Conservation (phyloP, 2,329 filamentous ascomycete species). For the Aspergillus pseudonomiae region DNA sequence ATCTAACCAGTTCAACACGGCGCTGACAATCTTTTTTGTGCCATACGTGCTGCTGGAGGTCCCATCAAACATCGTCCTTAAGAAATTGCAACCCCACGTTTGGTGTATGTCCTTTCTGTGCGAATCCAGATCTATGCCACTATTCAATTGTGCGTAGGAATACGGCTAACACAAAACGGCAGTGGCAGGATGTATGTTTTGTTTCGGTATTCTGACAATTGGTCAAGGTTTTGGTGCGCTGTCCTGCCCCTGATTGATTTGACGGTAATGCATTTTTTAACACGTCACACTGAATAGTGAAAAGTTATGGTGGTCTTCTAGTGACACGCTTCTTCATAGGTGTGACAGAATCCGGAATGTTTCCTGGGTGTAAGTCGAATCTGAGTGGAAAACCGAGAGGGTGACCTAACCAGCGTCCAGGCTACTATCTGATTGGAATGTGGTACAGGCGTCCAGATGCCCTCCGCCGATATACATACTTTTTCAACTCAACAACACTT, state of each 20-base stretch:
- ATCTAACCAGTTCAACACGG: conserved; percentile 67
- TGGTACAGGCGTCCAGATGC: conserved; percentile 81
- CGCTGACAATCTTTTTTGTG: conserved; percentile 76
- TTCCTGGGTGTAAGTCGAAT: conserved; percentile 61
- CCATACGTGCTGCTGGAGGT: conserved; percentile 68
- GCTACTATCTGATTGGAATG: conserved; percentile 72
- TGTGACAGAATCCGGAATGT: conserved; percentile 71
- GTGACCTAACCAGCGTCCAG: conserved; percentile 17
- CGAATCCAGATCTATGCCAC: not conserved
- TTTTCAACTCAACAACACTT: conserved; percentile 71
- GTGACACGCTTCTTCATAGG: conserved; percentile 80
- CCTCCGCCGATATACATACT: conserved; percentile 84
- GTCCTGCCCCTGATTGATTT: not conserved
- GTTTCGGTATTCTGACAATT: conserved; percentile 75
- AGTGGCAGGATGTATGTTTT: conserved; percentile 78
- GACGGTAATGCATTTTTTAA: not conserved
- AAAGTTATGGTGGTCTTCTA: conserved; percentile 75
- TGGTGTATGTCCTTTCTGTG: conserved; percentile 54
- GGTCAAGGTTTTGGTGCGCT: conserved; percentile 65
- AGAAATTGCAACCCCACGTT: conserved; percentile 65
- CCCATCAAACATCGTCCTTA: conserved; percentile 70
- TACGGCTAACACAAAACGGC: not conserved
- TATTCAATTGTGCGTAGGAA: not conserved
- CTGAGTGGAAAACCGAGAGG: not conserved
- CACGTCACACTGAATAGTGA: conserved; percentile 44